Evolutionary conservation across 2,329 filamentous ascomycete species (phyloP).

Genomic region (Pseudopyrenochaeta lycopersici): DNA sequence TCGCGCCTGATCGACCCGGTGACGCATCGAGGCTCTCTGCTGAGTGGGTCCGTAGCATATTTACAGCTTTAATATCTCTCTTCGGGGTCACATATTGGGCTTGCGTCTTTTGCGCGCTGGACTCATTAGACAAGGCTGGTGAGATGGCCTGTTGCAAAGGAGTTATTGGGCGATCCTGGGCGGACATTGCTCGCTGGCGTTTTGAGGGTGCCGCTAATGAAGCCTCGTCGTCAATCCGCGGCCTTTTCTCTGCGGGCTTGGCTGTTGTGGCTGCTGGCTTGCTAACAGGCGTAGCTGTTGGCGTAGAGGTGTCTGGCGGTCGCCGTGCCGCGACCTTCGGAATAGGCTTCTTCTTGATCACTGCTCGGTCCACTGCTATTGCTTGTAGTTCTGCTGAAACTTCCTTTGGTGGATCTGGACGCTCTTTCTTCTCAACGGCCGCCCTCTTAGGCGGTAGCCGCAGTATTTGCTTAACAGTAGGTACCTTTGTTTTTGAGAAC

Average conservation of each 20-base stretch:
- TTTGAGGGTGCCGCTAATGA: constrained; percentile 37
- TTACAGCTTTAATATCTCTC: constrained; percentile 44
- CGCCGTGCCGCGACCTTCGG: constrained; percentile 38
- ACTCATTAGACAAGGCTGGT: constrained; percentile 38
- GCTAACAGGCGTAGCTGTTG: constrained; percentile 14
- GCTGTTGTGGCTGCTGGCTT: constrained; percentile 18
- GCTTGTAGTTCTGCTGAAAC: constrained; percentile 21
- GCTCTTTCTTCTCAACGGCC: constrained; percentile 37
- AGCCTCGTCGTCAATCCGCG: constrained; percentile 42
- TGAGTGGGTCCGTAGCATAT: constrained; percentile 47
- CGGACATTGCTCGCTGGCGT: constrained; percentile 40
- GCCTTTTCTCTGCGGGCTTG: constrained; percentile 45
- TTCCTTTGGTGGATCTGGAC: constrained; percentile 29
- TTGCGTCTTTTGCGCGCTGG: constrained; percentile 42
- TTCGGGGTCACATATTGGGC: constrained; percentile 43
- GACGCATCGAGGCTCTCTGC: constrained; percentile 46
- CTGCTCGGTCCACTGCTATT: constrained; percentile 26
- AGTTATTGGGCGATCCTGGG: constrained; percentile 43
- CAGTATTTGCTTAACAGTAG: constrained; percentile 54
- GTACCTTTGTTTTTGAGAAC: constrained; percentile 60
- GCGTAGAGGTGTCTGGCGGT: constrained; percentile 23
- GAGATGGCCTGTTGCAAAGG: constrained; percentile 36
- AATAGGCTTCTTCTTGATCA: constrained; percentile 35
- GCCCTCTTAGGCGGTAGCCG: constrained; percentile 40
- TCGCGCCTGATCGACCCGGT: constrained; percentile 44